Base-by-base conservation (phyloP, 768 basidiomycete species). In the Collybiopsis confluens region DNA sequence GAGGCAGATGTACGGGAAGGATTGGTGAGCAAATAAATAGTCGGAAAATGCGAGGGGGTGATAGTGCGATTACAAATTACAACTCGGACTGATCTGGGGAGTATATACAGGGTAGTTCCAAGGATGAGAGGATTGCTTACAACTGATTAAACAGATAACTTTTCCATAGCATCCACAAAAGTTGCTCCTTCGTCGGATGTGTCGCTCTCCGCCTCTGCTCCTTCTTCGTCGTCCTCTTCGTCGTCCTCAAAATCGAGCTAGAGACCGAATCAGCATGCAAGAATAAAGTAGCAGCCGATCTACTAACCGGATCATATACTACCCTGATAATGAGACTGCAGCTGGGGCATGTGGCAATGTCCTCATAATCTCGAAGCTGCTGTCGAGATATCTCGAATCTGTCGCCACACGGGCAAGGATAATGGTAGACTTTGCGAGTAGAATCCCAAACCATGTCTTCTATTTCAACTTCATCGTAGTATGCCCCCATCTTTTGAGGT, bases 381-480 rank as follows among this genome's bases (percentile, higher is more conserved):
- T 74, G 73, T 60, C 88, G 82, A 27, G 88, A 83, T 59, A 98
- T 98, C 70, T 98, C 96, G 72, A 98, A 99, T 38, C 95, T 85
- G 72, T 99, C 96, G 8, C 96, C 96, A 64, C 96, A 98, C 1
- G 96, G 95, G 65, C 94, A 99, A 0, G 95, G 96, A 68, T 95
- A 97, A 75, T 98, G 95, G 64, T 86, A 98, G 4, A 98, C 88
- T 38, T 78, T 66, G 64, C 87, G 90, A 52, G 78, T 82, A 21
- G 78, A 70, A 63, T 88, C 85, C 82, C 83, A 88, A 11, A 68
- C 75, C 77, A 88, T 86, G 61, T 88, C 87, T 61, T 88, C 87
- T 45, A 88, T 88, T 64, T 89, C 86, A n/a, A 88, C 75, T 66
- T 89, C 87, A 70, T 89, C 87, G 71, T 89, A 86, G 64, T 81